Evolutionary conservation across 2,329 filamentous ascomycete species (phyloP), one percentile per base, ranked within the genome.

Genomic region (Fusarium sp.): DNA sequence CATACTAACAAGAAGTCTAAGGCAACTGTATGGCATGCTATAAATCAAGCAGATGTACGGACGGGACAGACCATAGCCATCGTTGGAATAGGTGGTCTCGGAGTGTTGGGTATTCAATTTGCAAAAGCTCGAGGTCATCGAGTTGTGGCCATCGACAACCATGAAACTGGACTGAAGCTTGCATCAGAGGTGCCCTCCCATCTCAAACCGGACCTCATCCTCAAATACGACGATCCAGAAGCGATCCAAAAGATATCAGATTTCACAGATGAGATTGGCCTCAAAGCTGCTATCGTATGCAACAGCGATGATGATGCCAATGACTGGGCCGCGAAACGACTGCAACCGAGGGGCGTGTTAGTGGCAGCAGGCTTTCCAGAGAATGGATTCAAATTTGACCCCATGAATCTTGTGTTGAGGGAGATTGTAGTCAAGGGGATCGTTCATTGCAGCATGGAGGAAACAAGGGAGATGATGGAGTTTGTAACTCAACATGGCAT

Each of bases 141-240:
- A 22, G 71, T 78, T 22, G 61, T 75, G 24, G 74, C 75, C 16
- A 62, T 76, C 10, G 77, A 78, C 44, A 77, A 70, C n/a, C 49
- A 57, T 22, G 52, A 67, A 4, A 41, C 53, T 20, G 70, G 67
- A 2, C 27, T 65, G 22, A 65, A 62, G 34, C 60, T 74, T 25
- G 72, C 69, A n/a, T 67, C 55, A 20, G 58, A 63, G 22, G 57
- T 73, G 7, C 72, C 72, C 13, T 41, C 52, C 22, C 58, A 62
- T 34, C 62, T 72, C 48, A 52, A 54, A 16, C 60, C 72, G 5
- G 70, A 74, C 49, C 53, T 74, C 12, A 43, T 65, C 9, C 51
- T 74, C 24, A 32, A 47, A 24, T 47, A 52, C 24, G 34, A 62
- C 13, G 58, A 56, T 7, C 18, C 49, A 32, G 44, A 70, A 13